Evolutionary conservation across 768 basidiomycete species (phyloP).

Genomic region (Chiua virens): DNA sequence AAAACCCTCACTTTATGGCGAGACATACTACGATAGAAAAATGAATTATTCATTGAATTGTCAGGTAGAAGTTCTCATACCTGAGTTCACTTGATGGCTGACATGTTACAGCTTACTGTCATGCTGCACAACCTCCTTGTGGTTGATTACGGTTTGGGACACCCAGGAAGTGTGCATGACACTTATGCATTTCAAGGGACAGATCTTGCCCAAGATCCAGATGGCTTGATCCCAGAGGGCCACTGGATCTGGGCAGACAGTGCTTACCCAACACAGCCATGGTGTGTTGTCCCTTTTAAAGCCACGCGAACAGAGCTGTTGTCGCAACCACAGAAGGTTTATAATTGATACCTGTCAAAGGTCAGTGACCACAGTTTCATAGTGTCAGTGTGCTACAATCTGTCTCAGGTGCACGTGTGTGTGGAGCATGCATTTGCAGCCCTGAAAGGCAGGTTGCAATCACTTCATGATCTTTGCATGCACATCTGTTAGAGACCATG

Average conservation of each 20-base stretch:
- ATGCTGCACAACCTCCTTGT: constrained; percentile 7
- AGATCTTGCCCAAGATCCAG: neutral
- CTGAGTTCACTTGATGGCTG: neutral
- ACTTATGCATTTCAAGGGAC: constrained; percentile 4
- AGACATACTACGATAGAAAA: constrained; percentile 16
- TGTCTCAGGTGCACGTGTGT: neutral
- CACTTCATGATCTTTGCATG: neutral
- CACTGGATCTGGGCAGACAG: constrained; percentile 17
- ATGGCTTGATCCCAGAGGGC: neutral
- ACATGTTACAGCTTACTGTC: neutral
- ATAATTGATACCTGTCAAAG: constrained; percentile 7
- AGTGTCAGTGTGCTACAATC: too few relatives aligned
- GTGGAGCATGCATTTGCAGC: constrained; percentile 9
- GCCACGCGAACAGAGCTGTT: rapidly evolving
- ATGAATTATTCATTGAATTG: constrained; percentile 15
- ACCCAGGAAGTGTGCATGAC: constrained; percentile 10
- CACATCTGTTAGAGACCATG: too few relatives aligned
- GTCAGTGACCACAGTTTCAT: neutral
- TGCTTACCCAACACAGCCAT: constrained; percentile 7
- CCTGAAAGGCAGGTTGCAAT: constrained; percentile 11
- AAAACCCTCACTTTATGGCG: neutral
- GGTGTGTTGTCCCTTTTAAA: constrained; percentile 9
- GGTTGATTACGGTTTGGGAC: constrained; percentile 3
- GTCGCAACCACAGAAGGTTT: neutral
- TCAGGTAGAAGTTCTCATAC: constrained; percentile 10